Conservation (phyloP, 805 yeast species). For the Zygoascus bituminiphila region DNA sequence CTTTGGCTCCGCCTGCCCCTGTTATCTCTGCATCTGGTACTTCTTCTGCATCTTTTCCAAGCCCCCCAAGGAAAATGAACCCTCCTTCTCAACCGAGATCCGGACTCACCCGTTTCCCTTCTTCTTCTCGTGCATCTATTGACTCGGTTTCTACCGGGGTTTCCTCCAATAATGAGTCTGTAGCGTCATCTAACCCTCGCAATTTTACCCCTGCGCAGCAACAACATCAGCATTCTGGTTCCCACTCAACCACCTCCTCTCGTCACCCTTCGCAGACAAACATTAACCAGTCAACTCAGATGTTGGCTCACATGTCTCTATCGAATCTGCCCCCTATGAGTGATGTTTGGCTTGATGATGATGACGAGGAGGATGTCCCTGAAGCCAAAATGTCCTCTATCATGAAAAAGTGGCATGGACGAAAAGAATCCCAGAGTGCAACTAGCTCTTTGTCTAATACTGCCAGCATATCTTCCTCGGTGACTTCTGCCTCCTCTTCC, state of each 20-base stretch:
- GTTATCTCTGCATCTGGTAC: no score
- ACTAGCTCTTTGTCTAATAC: neutral
- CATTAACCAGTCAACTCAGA: neutral
- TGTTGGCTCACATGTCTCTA: neutral
- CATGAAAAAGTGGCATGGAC: constrained; percentile 3
- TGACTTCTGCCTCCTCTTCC: neutral
- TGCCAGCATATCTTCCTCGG: neutral
- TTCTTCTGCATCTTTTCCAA: no score
- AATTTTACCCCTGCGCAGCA: neutral
- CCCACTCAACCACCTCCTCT: neutral
- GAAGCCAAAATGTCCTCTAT: neutral
- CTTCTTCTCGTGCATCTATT: neutral
- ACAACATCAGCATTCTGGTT: no score
- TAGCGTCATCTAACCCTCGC: neutral
- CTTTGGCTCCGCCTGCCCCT: neutral
- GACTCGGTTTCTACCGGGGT: neutral
- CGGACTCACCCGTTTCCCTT: neutral
- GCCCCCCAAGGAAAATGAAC: neutral
- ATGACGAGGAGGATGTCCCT: constrained; percentile 11
- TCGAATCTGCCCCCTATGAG: constrained; percentile 17
- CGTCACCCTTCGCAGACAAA: neutral
- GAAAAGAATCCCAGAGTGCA: neutral
- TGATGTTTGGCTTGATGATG: constrained; percentile 22
- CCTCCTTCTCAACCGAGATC: neutral
- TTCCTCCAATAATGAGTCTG: neutral